A percentile compares a stretch with the other conserved stretches of the same genome.
These are phyloP conservation scores for Pseudogymnoascus sp. DNA, from an alignment of 2,329 filamentous ascomycete species.

Conservation along the genomic window DNA sequence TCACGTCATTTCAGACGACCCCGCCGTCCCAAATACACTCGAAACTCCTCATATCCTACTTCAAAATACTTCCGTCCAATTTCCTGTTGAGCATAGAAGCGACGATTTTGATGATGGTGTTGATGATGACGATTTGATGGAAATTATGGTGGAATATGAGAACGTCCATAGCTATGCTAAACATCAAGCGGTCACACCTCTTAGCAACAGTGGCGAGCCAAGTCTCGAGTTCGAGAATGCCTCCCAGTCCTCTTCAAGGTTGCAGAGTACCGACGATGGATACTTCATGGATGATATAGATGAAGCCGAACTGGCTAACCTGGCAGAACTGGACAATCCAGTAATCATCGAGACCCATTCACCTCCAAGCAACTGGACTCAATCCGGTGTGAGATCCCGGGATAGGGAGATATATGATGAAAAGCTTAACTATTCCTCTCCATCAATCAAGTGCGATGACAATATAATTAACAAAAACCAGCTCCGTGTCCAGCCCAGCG, in stretches of 20 bases:
- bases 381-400: constrained; percentile 12
- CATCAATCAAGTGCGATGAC: background rate
- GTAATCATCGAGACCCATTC: constrained; percentile 18
- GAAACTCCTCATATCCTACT: background rate
- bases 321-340: constrained; percentile 13
- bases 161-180: background rate
- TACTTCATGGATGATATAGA: constrained; percentile 22
- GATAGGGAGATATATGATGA: constrained; percentile 22
- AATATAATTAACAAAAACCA: constrained; percentile 4
- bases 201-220: background rate
- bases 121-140: constrained; percentile 15
- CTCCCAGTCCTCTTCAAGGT: background rate
- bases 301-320: constrained; percentile 21
- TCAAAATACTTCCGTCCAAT: background rate
- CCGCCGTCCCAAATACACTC: background rate
- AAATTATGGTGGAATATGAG: constrained; percentile 12
- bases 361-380: constrained; percentile 16
- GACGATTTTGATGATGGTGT: constrained; percentile 2
- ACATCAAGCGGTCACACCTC: background rate
- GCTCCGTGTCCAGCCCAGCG: background rate
- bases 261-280: constrained; percentile 19
- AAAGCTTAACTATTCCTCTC: constrained; percentile 23
- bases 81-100: background rate
- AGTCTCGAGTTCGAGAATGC: background rate
- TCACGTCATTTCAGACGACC: background rate